These are phyloP conservation scores for Aspergillus floridensis DNA, from an alignment of 2,329 filamentous ascomycete genomes.

Conservation along the genomic window DNA sequence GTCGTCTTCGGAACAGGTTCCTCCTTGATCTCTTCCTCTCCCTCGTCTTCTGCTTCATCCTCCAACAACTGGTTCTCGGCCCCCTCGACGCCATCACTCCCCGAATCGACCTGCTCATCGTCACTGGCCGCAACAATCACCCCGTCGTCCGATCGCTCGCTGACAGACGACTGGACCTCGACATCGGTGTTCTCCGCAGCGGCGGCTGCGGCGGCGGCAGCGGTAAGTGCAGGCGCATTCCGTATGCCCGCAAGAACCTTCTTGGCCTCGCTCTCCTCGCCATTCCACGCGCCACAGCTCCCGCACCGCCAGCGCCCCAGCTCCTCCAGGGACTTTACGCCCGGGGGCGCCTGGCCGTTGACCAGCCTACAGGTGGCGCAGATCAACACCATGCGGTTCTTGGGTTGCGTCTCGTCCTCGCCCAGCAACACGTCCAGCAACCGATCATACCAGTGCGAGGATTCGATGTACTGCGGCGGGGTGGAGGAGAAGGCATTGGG, in stretches of 20 bases:
- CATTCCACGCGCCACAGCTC: constrained; percentile 78
- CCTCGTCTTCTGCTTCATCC: constrained; percentile 9
- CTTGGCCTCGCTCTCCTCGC: constrained; percentile 72
- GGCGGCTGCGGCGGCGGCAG: not conserved
- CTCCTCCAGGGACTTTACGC: constrained; percentile 72
- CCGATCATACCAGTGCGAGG: constrained; percentile 85
- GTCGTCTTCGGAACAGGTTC: constrained; percentile 22
- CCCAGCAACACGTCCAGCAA: constrained; percentile 88
- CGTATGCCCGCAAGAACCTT: constrained; percentile 68
- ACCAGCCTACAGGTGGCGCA: constrained; percentile 80
- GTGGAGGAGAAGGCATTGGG: constrained; percentile 47
- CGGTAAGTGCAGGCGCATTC: constrained; percentile 10
- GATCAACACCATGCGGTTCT: constrained; percentile 85
- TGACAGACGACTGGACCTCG: constrained; percentile 20
- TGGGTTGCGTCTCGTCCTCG: constrained; percentile 88
- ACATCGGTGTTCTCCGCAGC: constrained; percentile 15
- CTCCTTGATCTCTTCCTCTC: constrained; percentile 6
- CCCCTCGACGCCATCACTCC: constrained; percentile 15
- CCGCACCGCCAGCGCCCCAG: constrained; percentile 86
- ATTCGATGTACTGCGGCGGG: constrained; percentile 35
- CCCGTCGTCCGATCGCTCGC: constrained; percentile 26
- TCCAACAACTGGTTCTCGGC: constrained; percentile 11
- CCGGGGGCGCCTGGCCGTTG: constrained; percentile 92
- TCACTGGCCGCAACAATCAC: constrained; percentile 28
- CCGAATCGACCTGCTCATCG: constrained; percentile 26